These are phyloP conservation scores for Letharia lupina DNA, from an alignment of 495 filamentous ascomycete genomes.

Conservation along the genomic window DNA sequence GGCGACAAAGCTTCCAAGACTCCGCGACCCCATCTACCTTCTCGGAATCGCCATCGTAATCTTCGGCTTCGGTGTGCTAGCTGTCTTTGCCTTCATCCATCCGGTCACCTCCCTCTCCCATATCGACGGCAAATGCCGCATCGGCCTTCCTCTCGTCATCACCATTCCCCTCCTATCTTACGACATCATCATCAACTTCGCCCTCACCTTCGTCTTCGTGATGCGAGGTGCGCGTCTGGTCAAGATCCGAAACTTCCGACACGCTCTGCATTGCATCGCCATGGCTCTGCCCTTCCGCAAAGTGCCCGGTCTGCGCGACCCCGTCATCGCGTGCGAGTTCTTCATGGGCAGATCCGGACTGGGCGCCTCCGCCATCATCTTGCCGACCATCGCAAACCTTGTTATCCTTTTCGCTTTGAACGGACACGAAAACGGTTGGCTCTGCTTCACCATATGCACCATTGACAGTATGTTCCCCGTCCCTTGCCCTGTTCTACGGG, in stretches of 20 bases:
- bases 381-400: slow-evolving; percentile 32
- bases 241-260: not conserved
- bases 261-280: not conserved
- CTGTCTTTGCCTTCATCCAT: slow-evolving; percentile 28
- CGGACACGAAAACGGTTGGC: slow-evolving; percentile 31
- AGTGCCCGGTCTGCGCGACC: not conserved
- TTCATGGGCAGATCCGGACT: slow-evolving; percentile 26
- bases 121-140: slow-evolving; percentile 28
- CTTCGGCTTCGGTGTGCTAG: slow-evolving; percentile 30
- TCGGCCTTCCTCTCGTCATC: slow-evolving; percentile 31
- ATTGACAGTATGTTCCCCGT: slow-evolving; percentile 29
- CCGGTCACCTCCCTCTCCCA: slow-evolving; percentile 26
- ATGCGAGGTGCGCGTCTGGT: not conserved
- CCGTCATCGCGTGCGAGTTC: slow-evolving; percentile 17
- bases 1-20: slow-evolving; percentile 16
- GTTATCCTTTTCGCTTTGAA: slow-evolving; percentile 24
- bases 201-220: slow-evolving; percentile 5
- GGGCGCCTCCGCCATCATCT: slow-evolving; percentile 26
- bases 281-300: not conserved
- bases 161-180: slow-evolving; percentile 26
- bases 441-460: slow-evolving; percentile 33
- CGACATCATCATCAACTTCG: slow-evolving; percentile 6
- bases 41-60: slow-evolving; percentile 26
- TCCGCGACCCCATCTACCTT: slow-evolving; percentile 13
- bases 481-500: not conserved